phyloP scores from a whole-genome alignment of 1,139 yeast species.

The Yamadazyma membranifaciens region DNA sequence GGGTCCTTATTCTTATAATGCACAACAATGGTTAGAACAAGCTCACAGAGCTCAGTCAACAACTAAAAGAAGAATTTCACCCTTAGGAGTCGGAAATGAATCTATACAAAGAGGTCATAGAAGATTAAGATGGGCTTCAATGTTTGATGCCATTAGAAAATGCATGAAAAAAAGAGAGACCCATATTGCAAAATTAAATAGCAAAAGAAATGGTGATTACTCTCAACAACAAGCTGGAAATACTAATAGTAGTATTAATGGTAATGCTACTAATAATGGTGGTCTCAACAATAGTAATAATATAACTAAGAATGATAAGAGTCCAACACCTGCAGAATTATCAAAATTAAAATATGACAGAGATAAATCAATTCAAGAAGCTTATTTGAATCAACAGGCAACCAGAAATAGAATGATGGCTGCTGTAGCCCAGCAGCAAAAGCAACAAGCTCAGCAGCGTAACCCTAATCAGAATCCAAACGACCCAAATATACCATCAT shows the following conservation, averaged over 20 bases:
- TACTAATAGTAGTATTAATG: slow-evolving; percentile 22
- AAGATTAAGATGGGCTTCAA: slow-evolving; percentile 85
- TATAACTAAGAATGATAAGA: slow-evolving; percentile 30
- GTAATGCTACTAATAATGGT: slow-evolving; percentile 16
- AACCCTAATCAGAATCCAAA: slow-evolving; percentile 1
- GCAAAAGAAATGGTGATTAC: slow-evolving; percentile 25
- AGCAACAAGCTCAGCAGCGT: slow-evolving; percentile 7
- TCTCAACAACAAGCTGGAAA: slow-evolving; percentile 10
- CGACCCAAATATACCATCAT: slow-evolving; percentile 1
- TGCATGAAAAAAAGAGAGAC: slow-evolving; percentile 83
- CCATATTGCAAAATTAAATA: slow-evolving; percentile 34
- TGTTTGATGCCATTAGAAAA: slow-evolving; percentile 94
- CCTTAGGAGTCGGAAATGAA: slow-evolving; percentile 87
- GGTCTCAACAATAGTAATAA: neutral
- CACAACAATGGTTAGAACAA: slow-evolving; percentile 90
- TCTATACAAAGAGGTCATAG: slow-evolving; percentile 92
- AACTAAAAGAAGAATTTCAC: slow-evolving; percentile 83
- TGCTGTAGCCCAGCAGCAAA: slow-evolving; percentile 18
- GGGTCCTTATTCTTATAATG: slow-evolving; percentile 80
- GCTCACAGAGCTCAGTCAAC: slow-evolving; percentile 87
- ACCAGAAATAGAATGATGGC: slow-evolving; percentile 19
- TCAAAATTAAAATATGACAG: slow-evolving; percentile 79
- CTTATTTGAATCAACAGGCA: slow-evolving; percentile 54
- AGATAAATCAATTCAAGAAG: slow-evolving; percentile 79
- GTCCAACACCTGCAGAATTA: slow-evolving; percentile 81